phyloP scores from a whole-genome alignment of 1,139 yeast species.

The Pichia sp. region DNA sequence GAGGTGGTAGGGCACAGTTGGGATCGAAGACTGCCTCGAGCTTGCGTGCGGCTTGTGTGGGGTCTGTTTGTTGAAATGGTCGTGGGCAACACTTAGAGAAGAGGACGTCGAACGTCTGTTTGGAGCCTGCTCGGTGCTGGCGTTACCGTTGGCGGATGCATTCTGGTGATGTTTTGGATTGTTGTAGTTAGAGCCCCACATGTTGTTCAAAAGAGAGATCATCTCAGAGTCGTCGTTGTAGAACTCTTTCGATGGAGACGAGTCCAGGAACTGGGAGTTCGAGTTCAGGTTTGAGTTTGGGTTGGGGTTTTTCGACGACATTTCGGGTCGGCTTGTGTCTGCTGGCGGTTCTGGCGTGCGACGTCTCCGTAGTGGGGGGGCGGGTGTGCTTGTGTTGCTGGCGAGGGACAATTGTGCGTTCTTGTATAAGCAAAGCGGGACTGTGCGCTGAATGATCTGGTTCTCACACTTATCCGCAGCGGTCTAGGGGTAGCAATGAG shows the following conservation, averaged over 20 bases:
- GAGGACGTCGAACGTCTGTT: neutral
- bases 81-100: neutral
- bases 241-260: constrained; percentile 7
- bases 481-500: too few species aligned
- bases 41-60: neutral
- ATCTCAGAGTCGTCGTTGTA: constrained; percentile 8
- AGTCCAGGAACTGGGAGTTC: constrained; percentile 2
- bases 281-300: too few species aligned
- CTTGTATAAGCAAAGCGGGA: too few species aligned
- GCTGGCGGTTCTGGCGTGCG: too few species aligned
- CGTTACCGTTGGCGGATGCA: neutral
- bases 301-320: neutral
- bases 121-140: neutral
- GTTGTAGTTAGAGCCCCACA: constrained; percentile 1
- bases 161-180: neutral
- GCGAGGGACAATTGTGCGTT: too few species aligned
- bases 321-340: neutral
- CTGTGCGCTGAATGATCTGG: too few species aligned
- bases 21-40: constrained; percentile 7
- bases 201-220: constrained; percentile 2
- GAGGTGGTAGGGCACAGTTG: constrained; percentile 9
- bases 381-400: too few species aligned
- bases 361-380: too few species aligned
- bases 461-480: too few species aligned
- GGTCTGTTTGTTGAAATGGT: neutral